Base-by-base conservation (phyloP, 2,329 filamentous ascomycete genomes). In the Penicillium sumatraense region DNA sequence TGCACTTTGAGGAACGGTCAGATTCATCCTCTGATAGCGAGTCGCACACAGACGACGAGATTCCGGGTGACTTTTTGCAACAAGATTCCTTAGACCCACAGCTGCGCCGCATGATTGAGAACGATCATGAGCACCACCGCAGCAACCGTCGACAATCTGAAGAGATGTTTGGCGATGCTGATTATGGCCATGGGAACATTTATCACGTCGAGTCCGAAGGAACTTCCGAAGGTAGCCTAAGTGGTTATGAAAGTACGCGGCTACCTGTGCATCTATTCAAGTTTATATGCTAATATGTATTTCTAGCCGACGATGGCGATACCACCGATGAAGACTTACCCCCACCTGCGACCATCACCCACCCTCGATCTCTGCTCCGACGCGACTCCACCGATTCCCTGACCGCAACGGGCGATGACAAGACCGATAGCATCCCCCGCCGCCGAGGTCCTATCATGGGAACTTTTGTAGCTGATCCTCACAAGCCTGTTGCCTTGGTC, bases 21-120 rank as follows among this genome's bases (percentile, higher is more conserved):
- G 86, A 85, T 50, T 86, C 87, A 48, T 84, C 73, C 13, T 75
- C 88, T 53, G 88, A 90, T 63, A 89, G 83, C 57, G 70, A 73
- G 33, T 74, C 72, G 1, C 71, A 73, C 52, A 73, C 70, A 0
- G 72, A 84, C 56, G 84, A 86, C 59, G 84, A 91, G 60, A 91
- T 91, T 58, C 88, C 89, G 1, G 86, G 92, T 68, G 86, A 93
- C 56, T 93, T 93, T 71, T 80, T 93, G 53, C 86, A 89, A 47
- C 89, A 92, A 72, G 88, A 86, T 67, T 82, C 84, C 14, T 80
- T 93, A 5, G 89, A 91, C 64, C 87, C 89, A 5, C 81, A 82
- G 49, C 86, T 93, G 67, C 88, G 89, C 60, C 83, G 85, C 38
- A 86, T 90, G 75, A 88, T 93, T 60, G 89, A 92, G 68, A 81